Base-by-base conservation (phyloP, 1,284 basidiomycete genomes). In the Cryptococcus amylolentus region DNA sequence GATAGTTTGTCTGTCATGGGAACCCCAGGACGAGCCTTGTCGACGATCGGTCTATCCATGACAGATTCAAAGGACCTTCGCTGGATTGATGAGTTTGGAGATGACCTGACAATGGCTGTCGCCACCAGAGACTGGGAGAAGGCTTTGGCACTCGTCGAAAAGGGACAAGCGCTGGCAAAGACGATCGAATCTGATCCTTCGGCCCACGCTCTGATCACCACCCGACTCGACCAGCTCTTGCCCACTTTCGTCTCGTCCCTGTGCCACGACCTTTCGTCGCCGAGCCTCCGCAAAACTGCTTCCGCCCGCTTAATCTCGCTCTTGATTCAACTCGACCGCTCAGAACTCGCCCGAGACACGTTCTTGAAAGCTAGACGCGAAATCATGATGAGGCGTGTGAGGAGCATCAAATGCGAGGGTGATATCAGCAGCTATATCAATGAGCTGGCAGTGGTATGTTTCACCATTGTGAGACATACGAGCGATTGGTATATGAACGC, bases 401-500 rank as follows among this genome's bases (percentile, higher is more conserved):
- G 94, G 44, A 86, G 86, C 69, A 96, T 98, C 70, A 84, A 85
- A 53, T 95, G 94, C 66, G 92, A 97, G 68, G 95, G 95, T 1
- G 87, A 95, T 66, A 71, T 76, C 54, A 66, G 63, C 20, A 62
- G 75, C 12, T 79, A 78, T 55, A 69, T 78, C 52, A 69, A 67
- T 57, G 77, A 78, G 57, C 62, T 79, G 26, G 72, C 73, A 9
- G 67, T 78, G 18, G 76, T 78, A 10, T 76, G 71, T 47, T 78
- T 78, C 53, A 78, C 76, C 10, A 65, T 78, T 14, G 60, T 78
- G 18, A 67, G 74, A 20, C 73, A 98, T 71, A 97, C 94, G 1
- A 89, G 89, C 42, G 95, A 99, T 75, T 98, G 95, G 96, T 99
- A 92, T 76, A 83, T 97, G 71, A 87, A 87, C 1, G 94, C 91